Percentiles rank a stretch among this genome's conserved stretches.
These are phyloP conservation scores for Pleurotus giganteus DNA, from an alignment of 768 basidiomycete species.

Conservation along the genomic window DNA sequence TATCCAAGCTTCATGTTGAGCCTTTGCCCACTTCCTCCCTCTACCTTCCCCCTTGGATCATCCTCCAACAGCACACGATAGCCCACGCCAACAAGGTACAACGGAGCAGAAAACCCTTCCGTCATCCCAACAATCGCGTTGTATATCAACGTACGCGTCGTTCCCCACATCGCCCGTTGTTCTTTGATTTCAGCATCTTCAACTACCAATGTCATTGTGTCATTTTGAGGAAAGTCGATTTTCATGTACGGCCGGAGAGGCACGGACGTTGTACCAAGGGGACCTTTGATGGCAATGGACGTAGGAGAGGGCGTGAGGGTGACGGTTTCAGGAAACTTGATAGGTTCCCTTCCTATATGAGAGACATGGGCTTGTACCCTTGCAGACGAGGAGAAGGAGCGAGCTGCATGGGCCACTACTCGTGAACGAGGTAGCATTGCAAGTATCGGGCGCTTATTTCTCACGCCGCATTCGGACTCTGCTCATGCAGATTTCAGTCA, in stretches of 20 bases:
- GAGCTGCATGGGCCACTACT: not conserved
- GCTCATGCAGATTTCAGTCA: not conserved
- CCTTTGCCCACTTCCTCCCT: conserved; percentile 60
- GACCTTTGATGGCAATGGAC: conserved; percentile 41
- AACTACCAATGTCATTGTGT: conserved; percentile 48
- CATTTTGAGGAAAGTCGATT: conserved; percentile 37
- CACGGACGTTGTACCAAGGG: conserved; percentile 44
- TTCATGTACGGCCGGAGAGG: conserved; percentile 47
- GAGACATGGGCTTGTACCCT: conserved; percentile 44
- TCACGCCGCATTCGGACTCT: not conserved
- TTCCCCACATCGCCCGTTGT: conserved; percentile 94
- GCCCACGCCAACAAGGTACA: conserved; percentile 93
- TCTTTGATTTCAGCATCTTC: conserved; percentile 66
- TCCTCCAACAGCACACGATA: conserved; percentile 87
- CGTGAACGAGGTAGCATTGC: conserved; percentile 6
- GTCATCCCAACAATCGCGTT: conserved; percentile 93
- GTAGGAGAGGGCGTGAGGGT: conserved; percentile 38
- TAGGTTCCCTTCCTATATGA: conserved; percentile 61
- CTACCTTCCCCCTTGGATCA: conserved; percentile 60
- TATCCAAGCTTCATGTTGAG: conserved; percentile 92
- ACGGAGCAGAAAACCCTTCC: conserved; percentile 76
- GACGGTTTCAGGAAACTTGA: conserved; percentile 43
- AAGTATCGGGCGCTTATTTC: conserved; percentile 1
- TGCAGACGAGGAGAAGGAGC: conserved; percentile 5
- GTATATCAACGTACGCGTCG: conserved; percentile 82